These are phyloP conservation scores for Gossypium lobatum DNA, from an alignment of 441 rosid species.

Conservation along the genomic window DNA sequence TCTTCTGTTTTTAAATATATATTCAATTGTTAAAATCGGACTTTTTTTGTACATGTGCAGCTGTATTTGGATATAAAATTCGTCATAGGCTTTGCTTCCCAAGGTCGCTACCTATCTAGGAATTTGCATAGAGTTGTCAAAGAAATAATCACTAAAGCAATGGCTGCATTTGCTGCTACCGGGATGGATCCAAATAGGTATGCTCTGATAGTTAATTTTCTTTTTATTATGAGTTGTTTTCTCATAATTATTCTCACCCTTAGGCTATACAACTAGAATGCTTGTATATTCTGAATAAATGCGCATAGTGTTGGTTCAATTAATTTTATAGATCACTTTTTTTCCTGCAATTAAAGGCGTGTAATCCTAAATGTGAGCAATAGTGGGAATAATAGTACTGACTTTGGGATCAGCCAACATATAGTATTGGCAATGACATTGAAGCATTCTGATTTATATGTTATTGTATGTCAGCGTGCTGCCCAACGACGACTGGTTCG, in stretches of 20 bases:
- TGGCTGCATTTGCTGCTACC: conserved; percentile 75
- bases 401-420: too few relatives aligned
- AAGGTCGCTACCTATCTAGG: conserved; percentile 93
- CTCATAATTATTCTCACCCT: neutral
- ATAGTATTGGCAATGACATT: neutral
- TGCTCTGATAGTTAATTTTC: neutral
- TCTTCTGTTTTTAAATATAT: neutral
- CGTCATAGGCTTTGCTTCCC: conserved; percentile 84
- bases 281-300: too few relatives aligned
- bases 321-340: too few relatives aligned
- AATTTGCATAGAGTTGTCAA: conserved; percentile 82
- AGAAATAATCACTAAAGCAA: conserved; percentile 78
- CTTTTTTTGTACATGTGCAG: conserved; percentile 35
- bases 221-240: neutral
- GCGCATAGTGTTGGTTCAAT: too few relatives aligned
- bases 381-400: too few relatives aligned
- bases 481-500: conserved; percentile 94
- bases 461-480: conserved; percentile 46
- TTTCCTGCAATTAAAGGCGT: too few relatives aligned
- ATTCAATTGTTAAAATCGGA: conserved; percentile 9
- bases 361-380: too few relatives aligned
- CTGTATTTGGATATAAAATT: conserved; percentile 94
- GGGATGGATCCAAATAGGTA: conserved; percentile 95
- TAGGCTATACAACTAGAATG: neutral
- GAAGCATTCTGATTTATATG: neutral